Conservation (phyloP, 148 eudicot genomes). For the Rhododendron simsii region DNA sequence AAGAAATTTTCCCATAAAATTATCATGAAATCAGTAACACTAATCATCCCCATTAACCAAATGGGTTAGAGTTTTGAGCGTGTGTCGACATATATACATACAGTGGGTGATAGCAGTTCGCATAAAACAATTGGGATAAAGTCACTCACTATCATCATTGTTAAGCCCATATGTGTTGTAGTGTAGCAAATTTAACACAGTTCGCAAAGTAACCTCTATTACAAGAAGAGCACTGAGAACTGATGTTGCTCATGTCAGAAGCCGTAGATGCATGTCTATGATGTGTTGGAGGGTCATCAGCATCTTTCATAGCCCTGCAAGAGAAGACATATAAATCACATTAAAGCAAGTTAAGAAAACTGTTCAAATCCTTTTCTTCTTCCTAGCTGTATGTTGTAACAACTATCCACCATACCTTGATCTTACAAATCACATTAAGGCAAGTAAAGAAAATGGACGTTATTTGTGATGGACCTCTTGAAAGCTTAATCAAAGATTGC, state of each 20-base stretch:
- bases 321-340: not conserved
- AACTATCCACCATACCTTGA: constrained; percentile 41
- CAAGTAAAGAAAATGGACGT: no score
- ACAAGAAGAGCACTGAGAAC: constrained; percentile 43
- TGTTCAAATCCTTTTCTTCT: not conserved
- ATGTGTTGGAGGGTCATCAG: constrained; percentile 41
- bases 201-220: constrained; percentile 40
- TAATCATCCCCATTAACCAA: no score
- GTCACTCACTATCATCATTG: no score
- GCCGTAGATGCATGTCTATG: constrained; percentile 62
- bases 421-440: constrained; percentile 1
- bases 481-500: no score
- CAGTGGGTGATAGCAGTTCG: no score
- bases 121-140: no score
- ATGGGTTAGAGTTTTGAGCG: no score
- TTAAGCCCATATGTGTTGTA: no score
- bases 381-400: not conserved
- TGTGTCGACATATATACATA: no score
- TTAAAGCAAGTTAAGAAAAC: not conserved
- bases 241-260: constrained; percentile 54
- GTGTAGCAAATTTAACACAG: not conserved
- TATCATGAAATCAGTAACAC: no score
- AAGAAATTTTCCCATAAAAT: no score
- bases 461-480: no score
- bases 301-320: constrained; percentile 52